Conservation (phyloP, 305 asterid species). For the Striga hermonthica region DNA sequence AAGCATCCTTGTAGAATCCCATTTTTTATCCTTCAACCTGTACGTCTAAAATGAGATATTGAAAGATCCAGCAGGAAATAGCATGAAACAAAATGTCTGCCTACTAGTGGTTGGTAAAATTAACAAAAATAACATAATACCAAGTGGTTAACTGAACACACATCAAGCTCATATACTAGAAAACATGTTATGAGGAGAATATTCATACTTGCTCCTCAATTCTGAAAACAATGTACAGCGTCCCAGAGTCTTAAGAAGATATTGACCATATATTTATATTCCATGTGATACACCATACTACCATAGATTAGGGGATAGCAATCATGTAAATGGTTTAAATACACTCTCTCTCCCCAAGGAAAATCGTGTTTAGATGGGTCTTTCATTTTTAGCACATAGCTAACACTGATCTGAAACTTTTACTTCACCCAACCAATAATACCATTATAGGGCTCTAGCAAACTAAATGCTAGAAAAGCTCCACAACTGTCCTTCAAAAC, state of each 20-base stretch:
- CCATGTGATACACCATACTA: neutral
- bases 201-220: neutral
- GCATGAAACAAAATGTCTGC: constrained; percentile 22
- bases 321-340: neutral
- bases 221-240: neutral
- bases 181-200: neutral
- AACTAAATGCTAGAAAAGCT: neutral
- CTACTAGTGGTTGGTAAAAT: constrained; percentile 9
- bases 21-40: constrained; percentile 90
- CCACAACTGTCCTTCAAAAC: neutral
- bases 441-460: neutral
- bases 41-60: constrained; percentile 47
- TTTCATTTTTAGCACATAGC: neutral
- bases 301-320: neutral
- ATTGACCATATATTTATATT: neutral
- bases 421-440: neutral
- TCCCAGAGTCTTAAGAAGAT: neutral
- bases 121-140: neutral
- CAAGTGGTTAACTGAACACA: constrained; percentile 3
- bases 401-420: constrained; percentile 4
- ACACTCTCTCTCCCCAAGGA: neutral
- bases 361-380: neutral
- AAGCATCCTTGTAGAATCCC: constrained; percentile 87
- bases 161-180: constrained; percentile 5
- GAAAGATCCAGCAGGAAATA: constrained; percentile 49